These are phyloP conservation scores for Zygoascus ofunaensis DNA, from an alignment of 805 yeast species.

Conservation along the genomic window DNA sequence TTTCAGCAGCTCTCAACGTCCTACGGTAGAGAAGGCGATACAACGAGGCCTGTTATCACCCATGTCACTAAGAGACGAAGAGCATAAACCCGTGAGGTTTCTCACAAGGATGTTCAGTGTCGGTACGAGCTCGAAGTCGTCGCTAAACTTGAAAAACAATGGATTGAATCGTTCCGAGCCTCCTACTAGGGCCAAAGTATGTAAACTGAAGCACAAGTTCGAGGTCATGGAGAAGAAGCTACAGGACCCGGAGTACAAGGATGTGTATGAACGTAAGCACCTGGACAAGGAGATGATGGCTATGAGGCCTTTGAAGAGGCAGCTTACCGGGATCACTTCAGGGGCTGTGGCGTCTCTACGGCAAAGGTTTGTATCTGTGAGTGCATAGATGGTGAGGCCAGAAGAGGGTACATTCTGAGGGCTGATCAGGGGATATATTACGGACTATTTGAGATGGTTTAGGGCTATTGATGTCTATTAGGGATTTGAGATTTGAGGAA, in stretches of 20 bases:
- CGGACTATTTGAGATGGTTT: too few species aligned
- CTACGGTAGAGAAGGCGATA: conserved; percentile 14
- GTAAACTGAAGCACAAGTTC: conserved; percentile 14
- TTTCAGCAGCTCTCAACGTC: conserved; percentile 13
- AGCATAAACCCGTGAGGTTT: conserved; percentile 11
- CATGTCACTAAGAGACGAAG: conserved; percentile 1
- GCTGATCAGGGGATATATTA: too few species aligned
- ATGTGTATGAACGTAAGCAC: not conserved
- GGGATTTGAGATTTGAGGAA: not conserved
- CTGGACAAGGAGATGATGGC: not conserved
- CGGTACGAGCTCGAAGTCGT: not conserved
- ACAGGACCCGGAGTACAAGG: not conserved
- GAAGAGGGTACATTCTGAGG: too few species aligned
- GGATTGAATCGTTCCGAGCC: conserved; percentile 9
- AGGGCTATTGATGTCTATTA: too few species aligned
- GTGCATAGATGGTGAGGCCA: too few species aligned
- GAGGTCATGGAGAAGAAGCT: conserved; percentile 9
- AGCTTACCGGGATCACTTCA: conserved; percentile 12
- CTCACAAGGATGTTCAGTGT: conserved; percentile 15
- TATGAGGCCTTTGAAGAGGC: conserved; percentile 6
- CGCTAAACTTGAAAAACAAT: not conserved
- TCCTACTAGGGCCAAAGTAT: conserved; percentile 19
- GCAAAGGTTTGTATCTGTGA: conserved; percentile 11
- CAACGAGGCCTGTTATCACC: conserved; percentile 10
- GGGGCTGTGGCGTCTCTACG: conserved; percentile 15